These are phyloP conservation scores for Coleophoma cylindrospora DNA, from an alignment of 2,329 filamentous ascomycete species.

Conservation along the genomic window DNA sequence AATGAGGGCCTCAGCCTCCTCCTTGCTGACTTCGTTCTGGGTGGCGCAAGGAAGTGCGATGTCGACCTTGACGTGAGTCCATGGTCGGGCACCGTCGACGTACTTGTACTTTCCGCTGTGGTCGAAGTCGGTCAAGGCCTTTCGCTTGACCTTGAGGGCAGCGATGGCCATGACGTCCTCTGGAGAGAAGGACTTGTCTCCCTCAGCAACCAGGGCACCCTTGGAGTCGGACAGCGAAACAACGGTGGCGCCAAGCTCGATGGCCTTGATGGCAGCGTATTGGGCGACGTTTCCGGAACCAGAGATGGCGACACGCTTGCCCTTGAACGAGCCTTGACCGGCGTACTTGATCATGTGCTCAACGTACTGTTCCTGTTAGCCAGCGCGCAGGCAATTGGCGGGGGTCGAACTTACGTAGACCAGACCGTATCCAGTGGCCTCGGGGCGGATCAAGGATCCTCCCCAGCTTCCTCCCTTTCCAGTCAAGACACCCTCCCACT, in stretches of 20 bases:
- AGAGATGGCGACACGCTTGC: slow-evolving; percentile 93
- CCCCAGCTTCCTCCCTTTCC: slow-evolving; percentile 94
- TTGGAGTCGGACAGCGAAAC: slow-evolving; percentile 91
- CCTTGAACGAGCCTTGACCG: slow-evolving; percentile 77
- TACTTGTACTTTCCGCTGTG: slow-evolving; percentile 71
- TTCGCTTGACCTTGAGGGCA: slow-evolving; percentile 78
- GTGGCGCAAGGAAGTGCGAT: slow-evolving; percentile 90
- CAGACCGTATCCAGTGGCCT: slow-evolving; percentile 94
- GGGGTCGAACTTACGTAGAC: slow-evolving; percentile 61
- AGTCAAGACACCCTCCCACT: slow-evolving; percentile 93
- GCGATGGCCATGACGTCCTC: slow-evolving; percentile 78
- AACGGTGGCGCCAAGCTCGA: slow-evolving; percentile 91
- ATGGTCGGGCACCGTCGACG: slow-evolving; percentile 81
- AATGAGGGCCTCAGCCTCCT: slow-evolving; percentile 82
- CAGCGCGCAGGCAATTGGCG: background rate
- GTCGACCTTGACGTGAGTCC: slow-evolving; percentile 87
- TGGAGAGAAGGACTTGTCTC: slow-evolving; percentile 67
- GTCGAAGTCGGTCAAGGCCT: slow-evolving; percentile 71
- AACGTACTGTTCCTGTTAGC: slow-evolving; percentile 57
- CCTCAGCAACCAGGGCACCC: slow-evolving; percentile 73
- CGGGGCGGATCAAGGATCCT: slow-evolving; percentile 87
- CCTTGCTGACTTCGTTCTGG: slow-evolving; percentile 93
- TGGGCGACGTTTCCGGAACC: slow-evolving; percentile 98
- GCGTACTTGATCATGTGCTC: slow-evolving; percentile 92
- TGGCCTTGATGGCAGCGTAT: slow-evolving; percentile 92